Evolutionary conservation across 352 stramenopile genomes (phyloP).

Genomic region (Globisporangium canariense): DNA sequence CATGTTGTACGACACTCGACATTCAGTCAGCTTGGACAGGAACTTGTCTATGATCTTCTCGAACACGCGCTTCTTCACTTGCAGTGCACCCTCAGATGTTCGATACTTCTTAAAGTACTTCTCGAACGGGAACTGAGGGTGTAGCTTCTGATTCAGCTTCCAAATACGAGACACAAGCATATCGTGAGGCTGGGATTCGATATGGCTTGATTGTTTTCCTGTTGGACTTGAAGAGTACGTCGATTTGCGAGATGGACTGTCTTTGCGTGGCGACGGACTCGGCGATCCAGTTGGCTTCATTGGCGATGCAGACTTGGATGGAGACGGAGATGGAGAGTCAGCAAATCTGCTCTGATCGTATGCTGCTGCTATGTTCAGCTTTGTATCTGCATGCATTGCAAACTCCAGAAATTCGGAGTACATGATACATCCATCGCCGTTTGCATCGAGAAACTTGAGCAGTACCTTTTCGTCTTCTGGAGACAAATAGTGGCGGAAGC

Average conservation of each 20-base stretch:
- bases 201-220: constrained; percentile 11
- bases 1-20: constrained; percentile 62
- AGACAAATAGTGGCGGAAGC: constrained; percentile 53
- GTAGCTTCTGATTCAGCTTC: constrained; percentile 45
- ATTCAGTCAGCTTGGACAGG: constrained; percentile 47
- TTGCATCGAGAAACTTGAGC: constrained; percentile 65
- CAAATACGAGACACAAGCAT: constrained; percentile 35
- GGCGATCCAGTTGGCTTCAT: constrained; percentile 7
- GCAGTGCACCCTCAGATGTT: constrained; percentile 25
- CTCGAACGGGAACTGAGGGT: constrained; percentile 57
- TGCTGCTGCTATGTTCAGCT: constrained; percentile 22
- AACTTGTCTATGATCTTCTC: constrained; percentile 81
- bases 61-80: constrained; percentile 60
- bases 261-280: constrained; percentile 11
- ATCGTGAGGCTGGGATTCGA: constrained; percentile 11
- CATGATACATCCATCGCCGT: constrained; percentile 57
- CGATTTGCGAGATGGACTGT: constrained; percentile 10
- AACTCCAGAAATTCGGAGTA: constrained; percentile 73
- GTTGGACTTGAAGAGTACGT: not conserved
- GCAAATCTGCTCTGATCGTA: not conserved
- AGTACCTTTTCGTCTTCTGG: constrained; percentile 62
- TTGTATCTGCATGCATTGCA: constrained; percentile 39
- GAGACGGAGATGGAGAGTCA: constrained; percentile 14
- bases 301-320: constrained; percentile 14
- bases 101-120: constrained; percentile 80